These are phyloP conservation scores for Tephrocybe rancida DNA, from an alignment of 768 basidiomycete species.

Conservation along the genomic window DNA sequence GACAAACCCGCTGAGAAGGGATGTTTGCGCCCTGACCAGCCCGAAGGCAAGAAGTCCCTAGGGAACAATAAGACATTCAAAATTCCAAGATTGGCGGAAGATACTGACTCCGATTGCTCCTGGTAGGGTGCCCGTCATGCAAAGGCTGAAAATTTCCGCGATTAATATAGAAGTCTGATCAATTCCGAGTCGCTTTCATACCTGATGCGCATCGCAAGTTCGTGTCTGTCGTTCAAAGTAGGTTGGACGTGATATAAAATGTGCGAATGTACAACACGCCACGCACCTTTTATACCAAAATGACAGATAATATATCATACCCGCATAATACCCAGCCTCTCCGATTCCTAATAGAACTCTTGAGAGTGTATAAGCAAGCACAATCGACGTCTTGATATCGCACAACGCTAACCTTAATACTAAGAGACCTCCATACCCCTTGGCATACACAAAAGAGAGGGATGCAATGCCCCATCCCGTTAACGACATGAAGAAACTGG, in stretches of 20 bases:
- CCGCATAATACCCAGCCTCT: slow-evolving; percentile 61
- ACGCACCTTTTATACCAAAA: slow-evolving; percentile 55
- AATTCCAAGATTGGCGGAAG: background rate
- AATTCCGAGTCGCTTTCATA: slow-evolving; percentile 14
- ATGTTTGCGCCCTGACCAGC: slow-evolving; percentile 52
- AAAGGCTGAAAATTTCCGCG: slow-evolving; percentile 37
- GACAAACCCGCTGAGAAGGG: slow-evolving; percentile 40
- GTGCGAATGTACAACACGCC: slow-evolving; percentile 1
- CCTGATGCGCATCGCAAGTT: slow-evolving; percentile 55
- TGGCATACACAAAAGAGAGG: slow-evolving; percentile 55
- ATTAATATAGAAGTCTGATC: background rate
- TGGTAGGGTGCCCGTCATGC: slow-evolving; percentile 61
- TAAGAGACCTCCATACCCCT: slow-evolving; percentile 51
- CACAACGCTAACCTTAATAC: slow-evolving; percentile 40
- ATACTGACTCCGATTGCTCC: slow-evolving; percentile 51
- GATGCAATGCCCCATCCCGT: slow-evolving; percentile 56
- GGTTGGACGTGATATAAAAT: too few relatives aligned
- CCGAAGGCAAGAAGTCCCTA: slow-evolving; percentile 61
- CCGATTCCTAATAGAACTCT: slow-evolving; percentile 62
- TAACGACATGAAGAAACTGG: slow-evolving; percentile 56
- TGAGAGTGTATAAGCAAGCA: background rate
- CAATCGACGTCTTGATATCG: background rate
- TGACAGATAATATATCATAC: slow-evolving; percentile 63
- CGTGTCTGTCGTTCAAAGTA: slow-evolving; percentile 37
- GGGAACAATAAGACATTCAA: background rate